Conservation (phyloP, 805 yeast genomes). For the Wickerhamia fluorescens region DNA sequence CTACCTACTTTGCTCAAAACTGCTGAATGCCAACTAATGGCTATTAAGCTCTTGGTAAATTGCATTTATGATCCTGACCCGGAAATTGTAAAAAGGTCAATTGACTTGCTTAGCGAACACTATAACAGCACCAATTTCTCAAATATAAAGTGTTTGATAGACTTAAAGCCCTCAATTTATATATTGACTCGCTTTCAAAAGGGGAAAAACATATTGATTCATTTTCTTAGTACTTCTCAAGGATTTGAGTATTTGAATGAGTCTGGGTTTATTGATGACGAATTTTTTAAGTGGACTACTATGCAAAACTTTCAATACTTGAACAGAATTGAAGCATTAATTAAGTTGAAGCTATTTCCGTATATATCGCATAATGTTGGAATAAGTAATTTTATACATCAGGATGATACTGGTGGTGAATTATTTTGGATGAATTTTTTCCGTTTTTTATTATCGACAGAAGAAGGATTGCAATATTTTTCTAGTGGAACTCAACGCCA, state of each 20-base stretch:
- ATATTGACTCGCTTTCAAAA: constrained; percentile 15
- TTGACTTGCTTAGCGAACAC: constrained; percentile 15
- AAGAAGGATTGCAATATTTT: constrained; percentile 66
- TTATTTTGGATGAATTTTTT: constrained; percentile 50
- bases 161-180: constrained; percentile 47
- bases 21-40: constrained; percentile 38
- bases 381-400: no score
- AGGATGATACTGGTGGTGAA: not conserved
- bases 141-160: constrained; percentile 45
- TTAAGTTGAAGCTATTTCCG: constrained; percentile 10
- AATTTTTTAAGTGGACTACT: constrained; percentile 62
- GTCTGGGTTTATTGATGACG: constrained; percentile 53
- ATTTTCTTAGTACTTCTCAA: constrained; percentile 53
- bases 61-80: constrained; percentile 57
- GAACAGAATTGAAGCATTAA: constrained; percentile 36
- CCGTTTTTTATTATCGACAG: constrained; percentile 72
- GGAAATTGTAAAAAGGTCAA: constrained; percentile 13
- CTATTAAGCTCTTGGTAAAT: constrained; percentile 48
- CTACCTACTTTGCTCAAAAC: constrained; percentile 30
- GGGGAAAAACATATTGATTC: constrained; percentile 46
- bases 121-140: constrained; percentile 20
- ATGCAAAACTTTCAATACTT: constrained; percentile 30
- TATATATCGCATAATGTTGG: not conserved
- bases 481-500: constrained; percentile 34
- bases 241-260: constrained; percentile 64